phyloP scores from a whole-genome alignment of 257 asterid species.

The Leonotis leonurus region DNA sequence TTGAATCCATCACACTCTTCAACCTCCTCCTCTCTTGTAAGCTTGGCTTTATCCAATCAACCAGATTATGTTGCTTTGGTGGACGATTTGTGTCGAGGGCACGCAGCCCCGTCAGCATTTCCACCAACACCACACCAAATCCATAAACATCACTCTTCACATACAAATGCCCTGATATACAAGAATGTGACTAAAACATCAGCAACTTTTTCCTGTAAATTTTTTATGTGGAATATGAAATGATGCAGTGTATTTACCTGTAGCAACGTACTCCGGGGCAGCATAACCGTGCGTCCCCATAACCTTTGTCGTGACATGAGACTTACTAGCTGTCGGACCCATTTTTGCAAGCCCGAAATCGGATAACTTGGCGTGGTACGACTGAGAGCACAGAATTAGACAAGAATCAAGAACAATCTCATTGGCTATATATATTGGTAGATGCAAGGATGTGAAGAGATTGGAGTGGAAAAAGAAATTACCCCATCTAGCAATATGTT shows the following conservation, averaged over 20 bases:
- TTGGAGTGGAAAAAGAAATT: not conserved
- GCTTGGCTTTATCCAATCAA: slow-evolving; percentile 69
- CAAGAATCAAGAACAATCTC: not conserved
- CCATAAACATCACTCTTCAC: slow-evolving; percentile 74
- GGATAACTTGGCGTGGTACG: slow-evolving; percentile 61
- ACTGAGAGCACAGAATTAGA: slow-evolving; percentile 24
- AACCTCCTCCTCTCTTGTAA: slow-evolving; percentile 45
- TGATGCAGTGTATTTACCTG: slow-evolving; percentile 29
- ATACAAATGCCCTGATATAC: slow-evolving; percentile 47
- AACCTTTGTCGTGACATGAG: slow-evolving; percentile 61
- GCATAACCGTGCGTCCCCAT: slow-evolving; percentile 82
- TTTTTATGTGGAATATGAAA: not conserved
- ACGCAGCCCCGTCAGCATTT: slow-evolving; percentile 59
- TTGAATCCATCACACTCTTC: slow-evolving; percentile 51
- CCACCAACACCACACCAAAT: slow-evolving; percentile 64
- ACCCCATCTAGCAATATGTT: slow-evolving; percentile 79
- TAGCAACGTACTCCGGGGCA: slow-evolving; percentile 70
- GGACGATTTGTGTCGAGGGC: slow-evolving; percentile 55
- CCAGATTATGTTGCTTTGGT: slow-evolving; percentile 34
- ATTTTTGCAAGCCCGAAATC: slow-evolving; percentile 65
- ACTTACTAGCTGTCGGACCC: slow-evolving; percentile 63
- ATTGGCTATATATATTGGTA: not conserved
- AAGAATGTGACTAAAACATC: not conserved
- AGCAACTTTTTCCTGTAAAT: too few relatives aligned
- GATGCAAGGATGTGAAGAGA: not conserved